Evolutionary conservation across 2,329 filamentous ascomycete species (phyloP).

Genomic region (Colletotrichum acutatum): DNA sequence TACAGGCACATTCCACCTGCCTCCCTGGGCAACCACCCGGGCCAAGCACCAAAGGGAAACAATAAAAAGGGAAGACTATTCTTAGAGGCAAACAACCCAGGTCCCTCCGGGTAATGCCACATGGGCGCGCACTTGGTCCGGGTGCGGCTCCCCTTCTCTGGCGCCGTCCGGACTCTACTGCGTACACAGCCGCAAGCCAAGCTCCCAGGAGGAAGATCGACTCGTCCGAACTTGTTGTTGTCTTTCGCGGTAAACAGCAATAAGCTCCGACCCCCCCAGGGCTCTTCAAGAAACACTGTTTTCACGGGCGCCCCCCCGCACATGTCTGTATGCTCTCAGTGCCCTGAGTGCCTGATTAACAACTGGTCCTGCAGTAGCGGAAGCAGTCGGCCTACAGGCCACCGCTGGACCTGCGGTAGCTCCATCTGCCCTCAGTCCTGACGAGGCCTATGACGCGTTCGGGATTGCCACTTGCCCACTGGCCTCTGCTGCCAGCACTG

Average conservation of each 20-base stretch:
- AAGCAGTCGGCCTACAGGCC: background rate
- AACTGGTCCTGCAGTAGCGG: background rate
- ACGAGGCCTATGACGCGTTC: constrained; percentile 35
- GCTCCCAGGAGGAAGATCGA: background rate
- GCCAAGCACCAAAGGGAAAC: background rate
- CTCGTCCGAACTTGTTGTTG: constrained; percentile 2
- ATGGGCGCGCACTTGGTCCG: constrained; percentile 12
- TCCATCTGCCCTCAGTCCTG: constrained; percentile 11
- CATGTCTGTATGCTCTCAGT: background rate
- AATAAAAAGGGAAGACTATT: constrained; percentile 7
- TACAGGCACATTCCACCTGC: background rate
- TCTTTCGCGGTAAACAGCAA: background rate
- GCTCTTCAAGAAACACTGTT: background rate
- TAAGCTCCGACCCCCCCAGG: background rate
- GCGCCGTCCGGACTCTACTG: background rate
- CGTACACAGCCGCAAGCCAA: constrained; percentile 1
- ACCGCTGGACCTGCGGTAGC: background rate
- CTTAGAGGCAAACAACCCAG: constrained; percentile 2
- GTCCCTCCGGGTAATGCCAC: background rate
- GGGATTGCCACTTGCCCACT: constrained; percentile 22
- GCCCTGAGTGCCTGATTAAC: background rate
- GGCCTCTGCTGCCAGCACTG: constrained; percentile 15
- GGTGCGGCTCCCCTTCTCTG: background rate
- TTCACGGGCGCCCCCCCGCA: too few relatives aligned
- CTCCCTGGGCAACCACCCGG: background rate